phyloP scores from a whole-genome alignment of 257 asterid genomes.

The Nicotiana sylvestris region DNA sequence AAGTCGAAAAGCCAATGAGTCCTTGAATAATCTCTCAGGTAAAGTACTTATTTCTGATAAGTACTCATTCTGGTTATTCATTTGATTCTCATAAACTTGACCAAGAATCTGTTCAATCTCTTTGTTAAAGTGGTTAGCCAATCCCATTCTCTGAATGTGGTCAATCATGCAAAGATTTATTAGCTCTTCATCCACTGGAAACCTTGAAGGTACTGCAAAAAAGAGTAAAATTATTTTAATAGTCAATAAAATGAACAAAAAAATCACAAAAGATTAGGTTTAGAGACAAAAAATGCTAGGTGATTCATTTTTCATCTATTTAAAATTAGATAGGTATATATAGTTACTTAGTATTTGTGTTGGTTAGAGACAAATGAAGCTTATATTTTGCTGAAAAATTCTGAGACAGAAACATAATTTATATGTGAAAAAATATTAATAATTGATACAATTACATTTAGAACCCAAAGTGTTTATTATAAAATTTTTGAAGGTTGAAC shows the following conservation, averaged over 20 bases:
- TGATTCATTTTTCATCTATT: neutral
- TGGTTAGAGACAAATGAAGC: neutral
- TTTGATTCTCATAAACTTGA: conserved; percentile 32
- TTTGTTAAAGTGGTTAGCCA: conserved; percentile 33
- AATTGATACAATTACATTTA: neutral
- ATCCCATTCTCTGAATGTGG: conserved; percentile 52
- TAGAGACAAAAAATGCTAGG: neutral
- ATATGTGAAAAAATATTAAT: no score
- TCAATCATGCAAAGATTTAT: conserved; percentile 42
- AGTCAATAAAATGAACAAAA: neutral
- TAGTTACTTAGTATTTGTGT: neutral
- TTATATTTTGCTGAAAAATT: neutral
- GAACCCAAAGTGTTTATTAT: neutral
- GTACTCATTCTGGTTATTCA: neutral
- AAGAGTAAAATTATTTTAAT: neutral
- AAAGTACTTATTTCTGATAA: neutral
- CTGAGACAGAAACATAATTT: no score
- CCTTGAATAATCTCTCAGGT: conserved; percentile 39
- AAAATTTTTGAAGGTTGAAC: no score
- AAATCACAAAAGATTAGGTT: neutral
- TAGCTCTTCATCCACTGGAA: conserved; percentile 45
- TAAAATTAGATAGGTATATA: neutral
- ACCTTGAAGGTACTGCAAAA: conserved; percentile 36
- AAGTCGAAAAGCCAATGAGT: conserved; percentile 60
- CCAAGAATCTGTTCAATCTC: conserved; percentile 38